Evolutionary conservation across 1,284 basidiomycete genomes (phyloP).

Genomic region (Coriolopsis trogii): DNA sequence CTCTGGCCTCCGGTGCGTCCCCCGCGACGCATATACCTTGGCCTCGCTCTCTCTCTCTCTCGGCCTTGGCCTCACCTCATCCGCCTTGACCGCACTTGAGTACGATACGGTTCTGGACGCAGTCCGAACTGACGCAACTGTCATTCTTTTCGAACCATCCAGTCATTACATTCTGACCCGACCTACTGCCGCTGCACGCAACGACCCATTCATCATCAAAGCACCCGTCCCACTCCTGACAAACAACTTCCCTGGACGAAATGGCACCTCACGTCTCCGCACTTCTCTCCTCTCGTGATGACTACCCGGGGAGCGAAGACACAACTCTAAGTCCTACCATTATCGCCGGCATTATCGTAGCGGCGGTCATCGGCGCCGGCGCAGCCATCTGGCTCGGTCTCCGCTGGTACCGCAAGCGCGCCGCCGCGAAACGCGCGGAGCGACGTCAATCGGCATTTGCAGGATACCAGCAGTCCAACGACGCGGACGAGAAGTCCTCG

Average conservation of each 20-base stretch:
- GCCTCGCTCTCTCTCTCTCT: neutral
- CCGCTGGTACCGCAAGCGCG: conserved; percentile 42
- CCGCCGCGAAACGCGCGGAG: conserved; percentile 39
- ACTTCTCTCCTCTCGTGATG: conserved; percentile 7
- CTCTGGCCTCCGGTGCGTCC: neutral
- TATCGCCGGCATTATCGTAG: conserved; percentile 51
- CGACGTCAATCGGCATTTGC: conserved; percentile 47
- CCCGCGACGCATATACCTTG: conserved; percentile 4
- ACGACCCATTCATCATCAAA: neutral
- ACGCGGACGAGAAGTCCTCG: conserved; percentile 30
- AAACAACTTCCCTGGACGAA: neutral
- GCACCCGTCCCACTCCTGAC: neutral
- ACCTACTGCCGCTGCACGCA: neutral
- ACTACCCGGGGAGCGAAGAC: conserved; percentile 5
- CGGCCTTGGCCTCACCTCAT: neutral
- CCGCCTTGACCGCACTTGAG: neutral
- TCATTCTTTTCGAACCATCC: conserved; percentile 17
- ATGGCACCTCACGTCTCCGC: conserved; percentile 16
- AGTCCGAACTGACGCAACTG: conserved; percentile 6
- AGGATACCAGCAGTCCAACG: conserved; percentile 48
- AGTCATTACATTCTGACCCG: conserved; percentile 8
- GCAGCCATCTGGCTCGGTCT: conserved; percentile 46
- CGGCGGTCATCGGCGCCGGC: conserved; percentile 41
- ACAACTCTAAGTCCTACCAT: conserved; percentile 36
- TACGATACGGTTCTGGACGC: neutral